Conservation (phyloP, 805 yeast genomes). For the Schwanniomyces occidentalis region DNA sequence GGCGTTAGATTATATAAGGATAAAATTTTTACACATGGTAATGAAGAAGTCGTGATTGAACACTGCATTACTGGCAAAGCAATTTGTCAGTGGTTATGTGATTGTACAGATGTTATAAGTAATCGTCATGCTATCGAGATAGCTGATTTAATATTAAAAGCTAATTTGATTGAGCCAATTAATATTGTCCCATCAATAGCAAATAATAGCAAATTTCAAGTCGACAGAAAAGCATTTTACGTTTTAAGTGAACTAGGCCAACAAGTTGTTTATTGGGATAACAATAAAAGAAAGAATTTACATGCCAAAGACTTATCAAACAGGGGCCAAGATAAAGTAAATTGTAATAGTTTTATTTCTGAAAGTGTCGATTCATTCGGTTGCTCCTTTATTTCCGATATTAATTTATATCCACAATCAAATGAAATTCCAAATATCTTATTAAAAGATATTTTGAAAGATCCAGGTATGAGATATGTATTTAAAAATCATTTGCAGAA, state of each 20-base stretch:
- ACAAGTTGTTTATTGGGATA: conserved; percentile 35
- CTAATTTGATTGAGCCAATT: conserved; percentile 50
- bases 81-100: conserved; percentile 83
- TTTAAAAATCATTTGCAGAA: conserved; percentile 65
- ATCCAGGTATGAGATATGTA: conserved; percentile 73
- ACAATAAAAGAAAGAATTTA: conserved; percentile 9
- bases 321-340: conserved; percentile 2
- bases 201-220: conserved; percentile 20
- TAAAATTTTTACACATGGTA: conserved; percentile 31
- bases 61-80: conserved; percentile 73
- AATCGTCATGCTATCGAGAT: conserved; percentile 53
- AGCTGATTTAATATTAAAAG: conserved; percentile 49
- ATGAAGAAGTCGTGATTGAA: conserved; percentile 24
- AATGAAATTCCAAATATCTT: not conserved
- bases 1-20: conserved; percentile 65
- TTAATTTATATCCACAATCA: not conserved
- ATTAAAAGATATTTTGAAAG: conserved; percentile 51
- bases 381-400: conserved; percentile 1
- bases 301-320: conserved; percentile 1
- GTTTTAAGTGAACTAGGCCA: conserved; percentile 45
- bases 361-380: conserved; percentile 4
- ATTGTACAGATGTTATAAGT: conserved; percentile 74
- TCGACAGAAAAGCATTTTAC: conserved; percentile 43
- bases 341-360: conserved; percentile 1
- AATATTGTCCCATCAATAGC: conserved; percentile 34